A percentile compares a stretch with the other conserved stretches of the same genome.
phyloP scores from a whole-genome alignment of 352 stramenopile species.

The Pythium insidiosum region DNA sequence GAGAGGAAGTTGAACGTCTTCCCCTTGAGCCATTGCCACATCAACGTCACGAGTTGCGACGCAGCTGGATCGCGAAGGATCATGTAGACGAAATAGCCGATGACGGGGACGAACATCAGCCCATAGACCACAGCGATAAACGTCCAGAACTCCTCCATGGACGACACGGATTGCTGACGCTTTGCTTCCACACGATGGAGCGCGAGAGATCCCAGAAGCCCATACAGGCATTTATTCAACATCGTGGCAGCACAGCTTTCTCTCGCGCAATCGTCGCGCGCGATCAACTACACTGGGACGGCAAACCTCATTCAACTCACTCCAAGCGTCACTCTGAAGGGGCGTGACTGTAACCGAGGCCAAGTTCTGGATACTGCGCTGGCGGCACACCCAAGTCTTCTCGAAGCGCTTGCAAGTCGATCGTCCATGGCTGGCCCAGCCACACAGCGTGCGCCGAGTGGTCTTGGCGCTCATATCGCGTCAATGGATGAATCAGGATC shows the following conservation, averaged over 20 bases:
- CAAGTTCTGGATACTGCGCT: constrained; percentile 48
- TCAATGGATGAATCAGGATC: constrained; percentile 60
- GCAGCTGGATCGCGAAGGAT: constrained; percentile 19
- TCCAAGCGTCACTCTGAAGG: too few relatives aligned
- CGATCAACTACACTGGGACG: too few relatives aligned
- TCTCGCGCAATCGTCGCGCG: too few relatives aligned
- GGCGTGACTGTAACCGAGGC: constrained; percentile 56
- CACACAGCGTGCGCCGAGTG: constrained; percentile 50
- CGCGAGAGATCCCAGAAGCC: too few relatives aligned
- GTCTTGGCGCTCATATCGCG: constrained; percentile 39
- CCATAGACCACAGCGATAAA: constrained; percentile 28
- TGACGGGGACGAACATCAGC: constrained; percentile 26
- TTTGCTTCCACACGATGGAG: constrained; percentile 2
- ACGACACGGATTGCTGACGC: constrained; percentile 21
- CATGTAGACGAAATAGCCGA: constrained; percentile 22
- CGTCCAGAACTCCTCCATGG: constrained; percentile 34
- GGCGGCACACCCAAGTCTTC: constrained; percentile 24
- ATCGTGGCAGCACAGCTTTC: too few relatives aligned
- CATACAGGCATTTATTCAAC: too few relatives aligned
- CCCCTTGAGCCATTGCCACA: constrained; percentile 18
- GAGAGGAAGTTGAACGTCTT: constrained; percentile 20
- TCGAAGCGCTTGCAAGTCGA: constrained; percentile 27
- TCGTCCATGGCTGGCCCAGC: constrained; percentile 32
- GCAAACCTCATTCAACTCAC: too few relatives aligned
- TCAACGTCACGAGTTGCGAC: constrained; percentile 17